Evolutionary conservation across 2,329 filamentous ascomycete species (phyloP).

Genomic region (Colletotrichum viniferum): DNA sequence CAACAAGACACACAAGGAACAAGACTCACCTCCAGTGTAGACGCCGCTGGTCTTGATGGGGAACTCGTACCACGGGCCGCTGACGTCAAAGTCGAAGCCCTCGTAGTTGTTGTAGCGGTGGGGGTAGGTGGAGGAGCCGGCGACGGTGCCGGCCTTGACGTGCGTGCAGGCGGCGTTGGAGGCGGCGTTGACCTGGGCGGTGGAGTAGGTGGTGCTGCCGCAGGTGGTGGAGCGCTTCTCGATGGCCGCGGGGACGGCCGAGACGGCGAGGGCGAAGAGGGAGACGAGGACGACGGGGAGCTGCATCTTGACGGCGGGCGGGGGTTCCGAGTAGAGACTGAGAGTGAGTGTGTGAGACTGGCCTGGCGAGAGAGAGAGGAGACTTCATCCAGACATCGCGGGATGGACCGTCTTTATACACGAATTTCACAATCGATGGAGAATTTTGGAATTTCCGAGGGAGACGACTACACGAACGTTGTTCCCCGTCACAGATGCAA

Average conservation of each 20-base stretch:
- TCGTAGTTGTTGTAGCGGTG: constrained; percentile 68
- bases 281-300: constrained; percentile 18
- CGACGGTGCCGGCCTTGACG: constrained; percentile 42
- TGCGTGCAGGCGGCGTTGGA: constrained; percentile 56
- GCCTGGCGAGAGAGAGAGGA: neutral
- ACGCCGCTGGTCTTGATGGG: constrained; percentile 60
- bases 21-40: constrained; percentile 58
- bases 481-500: neutral
- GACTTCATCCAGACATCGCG: neutral
- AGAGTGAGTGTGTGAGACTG: neutral
- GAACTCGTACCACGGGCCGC: constrained; percentile 68
- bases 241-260: constrained; percentile 11
- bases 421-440: neutral
- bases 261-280: constrained; percentile 16
- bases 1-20: neutral
- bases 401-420: neutral
- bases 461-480: neutral
- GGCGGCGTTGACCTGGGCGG: constrained; percentile 53
- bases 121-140: constrained; percentile 51
- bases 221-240: constrained; percentile 50
- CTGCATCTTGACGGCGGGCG: constrained; percentile 10
- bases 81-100: constrained; percentile 62
- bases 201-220: constrained; percentile 57
- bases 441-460: neutral
- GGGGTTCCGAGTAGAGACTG: neutral